phyloP scores from a whole-genome alignment of 1,139 yeast genomes.

The Zhuliangozyma parablackwelliae region DNA sequence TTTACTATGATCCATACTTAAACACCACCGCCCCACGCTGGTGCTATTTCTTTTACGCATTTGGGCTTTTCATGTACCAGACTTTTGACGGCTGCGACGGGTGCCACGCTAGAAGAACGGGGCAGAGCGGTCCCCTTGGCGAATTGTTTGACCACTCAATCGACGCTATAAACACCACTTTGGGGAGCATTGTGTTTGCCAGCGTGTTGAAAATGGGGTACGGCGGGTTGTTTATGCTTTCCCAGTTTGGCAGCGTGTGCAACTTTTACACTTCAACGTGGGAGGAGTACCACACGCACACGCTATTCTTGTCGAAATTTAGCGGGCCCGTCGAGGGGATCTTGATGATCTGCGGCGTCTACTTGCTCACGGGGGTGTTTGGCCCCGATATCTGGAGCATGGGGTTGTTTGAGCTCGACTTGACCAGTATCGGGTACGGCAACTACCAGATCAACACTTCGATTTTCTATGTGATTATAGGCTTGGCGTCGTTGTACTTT shows the following conservation, averaged over 20 bases:
- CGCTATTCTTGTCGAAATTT: conserved; percentile 69
- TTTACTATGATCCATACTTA: conserved; percentile 71
- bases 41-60: conserved; percentile 76
- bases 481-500: conserved; percentile 56
- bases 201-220: conserved; percentile 73
- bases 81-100: conserved; percentile 98
- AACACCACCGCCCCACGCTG: conserved; percentile 64
- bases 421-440: conserved; percentile 27
- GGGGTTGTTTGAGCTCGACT: conserved; percentile 28
- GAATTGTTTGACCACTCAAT: conserved; percentile 92
- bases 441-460: conserved; percentile 29
- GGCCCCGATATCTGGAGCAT: conserved; percentile 71
- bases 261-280: conserved; percentile 90
- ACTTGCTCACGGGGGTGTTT: conserved; percentile 56
- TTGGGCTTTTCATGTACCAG: conserved; percentile 85
- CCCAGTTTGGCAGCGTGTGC: conserved; percentile 73
- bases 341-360: conserved; percentile 54
- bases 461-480: conserved; percentile 44
- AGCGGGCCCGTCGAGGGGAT: conserved; percentile 97
- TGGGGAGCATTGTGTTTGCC: conserved; percentile 68
- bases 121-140: conserved; percentile 92
- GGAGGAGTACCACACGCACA: conserved; percentile 94
- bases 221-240: conserved; percentile 53
- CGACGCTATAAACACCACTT: conserved; percentile 85
- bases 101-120: conserved; percentile 87